Conservation (phyloP, 331 rosid genomes). For the Dryas integrifolia region DNA sequence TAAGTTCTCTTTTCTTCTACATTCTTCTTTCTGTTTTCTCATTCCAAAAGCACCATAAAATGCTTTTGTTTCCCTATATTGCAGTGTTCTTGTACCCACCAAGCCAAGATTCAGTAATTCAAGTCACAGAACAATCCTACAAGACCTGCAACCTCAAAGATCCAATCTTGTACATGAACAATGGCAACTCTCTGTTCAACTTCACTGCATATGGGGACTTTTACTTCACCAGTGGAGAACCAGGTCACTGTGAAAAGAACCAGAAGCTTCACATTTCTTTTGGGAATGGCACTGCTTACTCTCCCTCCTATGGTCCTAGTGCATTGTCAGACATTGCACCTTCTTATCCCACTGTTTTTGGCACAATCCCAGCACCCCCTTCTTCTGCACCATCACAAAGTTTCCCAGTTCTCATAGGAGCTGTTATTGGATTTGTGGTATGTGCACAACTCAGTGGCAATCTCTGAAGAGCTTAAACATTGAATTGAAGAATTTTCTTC, state of each 20-base stretch:
- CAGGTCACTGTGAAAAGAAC: conserved; percentile 64
- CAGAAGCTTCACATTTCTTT: conserved; percentile 70
- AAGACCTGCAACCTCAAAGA: conserved; percentile 64
- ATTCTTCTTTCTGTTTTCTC: not conserved
- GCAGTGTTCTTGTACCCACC: conserved; percentile 95
- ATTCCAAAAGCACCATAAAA: not conserved
- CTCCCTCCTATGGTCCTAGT: conserved; percentile 51
- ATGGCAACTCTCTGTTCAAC: conserved; percentile 88
- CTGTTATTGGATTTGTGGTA: conserved; percentile 34
- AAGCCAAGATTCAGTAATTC: conserved; percentile 90
- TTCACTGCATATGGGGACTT: conserved; percentile 55
- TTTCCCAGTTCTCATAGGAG: conserved; percentile 20
- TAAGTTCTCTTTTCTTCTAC: conserved; percentile 36
- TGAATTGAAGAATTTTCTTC: not conserved
- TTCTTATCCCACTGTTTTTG: conserved; percentile 70
- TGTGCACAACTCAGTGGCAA: conserved; percentile 26
- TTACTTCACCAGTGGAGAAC: conserved; percentile 73
- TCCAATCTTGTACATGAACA: conserved; percentile 69
- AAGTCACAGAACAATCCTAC: conserved; percentile 61
- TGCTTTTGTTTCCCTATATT: not conserved
- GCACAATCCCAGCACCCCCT: conserved; percentile 64
- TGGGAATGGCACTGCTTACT: conserved; percentile 34
- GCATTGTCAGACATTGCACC: conserved; percentile 57
- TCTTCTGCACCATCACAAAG: conserved; percentile 37
- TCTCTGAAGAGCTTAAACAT: conserved; percentile 21